phyloP scores from a whole-genome alignment of 805 yeast genomes.

The Pichia cephalocereana region DNA sequence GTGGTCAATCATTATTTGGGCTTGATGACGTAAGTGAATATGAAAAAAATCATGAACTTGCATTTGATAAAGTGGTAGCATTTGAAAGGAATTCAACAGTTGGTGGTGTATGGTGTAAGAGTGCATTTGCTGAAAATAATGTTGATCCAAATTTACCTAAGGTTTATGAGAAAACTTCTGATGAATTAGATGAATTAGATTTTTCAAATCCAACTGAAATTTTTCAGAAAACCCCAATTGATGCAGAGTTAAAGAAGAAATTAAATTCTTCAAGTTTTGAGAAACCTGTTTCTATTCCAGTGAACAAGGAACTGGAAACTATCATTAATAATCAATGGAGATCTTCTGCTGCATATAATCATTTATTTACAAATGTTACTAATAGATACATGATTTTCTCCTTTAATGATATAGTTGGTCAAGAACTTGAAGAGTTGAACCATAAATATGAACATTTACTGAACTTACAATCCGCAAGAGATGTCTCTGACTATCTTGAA shows the following conservation, averaged over 20 bases:
- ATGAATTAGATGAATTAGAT: neutral
- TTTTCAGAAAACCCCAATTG: conserved; percentile 6
- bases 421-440: conserved; percentile 5
- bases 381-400: conserved; percentile 31
- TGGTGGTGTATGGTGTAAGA: conserved; percentile 35
- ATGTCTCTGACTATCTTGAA: conserved; percentile 13
- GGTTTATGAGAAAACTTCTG: neutral
- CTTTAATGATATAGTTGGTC: conserved; percentile 17
- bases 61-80: conserved; percentile 28
- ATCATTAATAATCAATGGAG: conserved; percentile 26
- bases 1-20: conserved; percentile 21
- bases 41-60: conserved; percentile 8
- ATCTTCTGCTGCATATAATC: conserved; percentile 29
- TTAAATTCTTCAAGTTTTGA: conserved; percentile 25
- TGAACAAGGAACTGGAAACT: neutral
- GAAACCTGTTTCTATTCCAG: conserved; percentile 21
- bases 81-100: conserved; percentile 31
- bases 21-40: conserved; percentile 4
- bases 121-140: conserved; percentile 8
- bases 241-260: conserved; percentile 7
- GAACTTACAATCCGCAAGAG: conserved; percentile 22
- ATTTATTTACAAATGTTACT: conserved; percentile 36
- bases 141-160: conserved; percentile 17
- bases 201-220: conserved; percentile 5
- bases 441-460: conserved; percentile 8